Evolutionary conservation across 345 rosid genomes (phyloP), one percentile per base, ranked within the genome.

Genomic region (Hibiscus tridactylites): DNA sequence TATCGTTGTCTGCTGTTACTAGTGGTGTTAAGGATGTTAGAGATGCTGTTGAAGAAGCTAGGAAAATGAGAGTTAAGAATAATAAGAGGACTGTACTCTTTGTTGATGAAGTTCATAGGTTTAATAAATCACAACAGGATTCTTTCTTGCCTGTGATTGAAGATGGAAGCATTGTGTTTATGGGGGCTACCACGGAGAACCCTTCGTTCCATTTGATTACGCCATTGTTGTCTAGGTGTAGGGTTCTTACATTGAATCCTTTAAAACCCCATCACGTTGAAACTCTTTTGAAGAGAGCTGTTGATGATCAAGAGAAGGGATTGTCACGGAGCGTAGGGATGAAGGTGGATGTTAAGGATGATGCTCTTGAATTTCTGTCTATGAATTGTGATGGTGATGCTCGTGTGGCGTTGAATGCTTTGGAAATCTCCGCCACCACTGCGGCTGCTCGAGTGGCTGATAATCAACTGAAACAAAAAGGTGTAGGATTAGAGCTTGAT

Each of bases 171-270:
- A 87, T 92, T 46, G 86, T 90, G 19, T 90, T 92, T 70, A 67
- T 92, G 19, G 97, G 96, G 19, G 96, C 96, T 15, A 92, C 97
- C 6, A 90, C 96, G 0, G 97, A 92, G 88, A 92, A 92, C 76
- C 97, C 96, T 0, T 88, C 92, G 6, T 92, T 90, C 44, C 97
- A 92, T 81, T 82, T 90, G 81, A 85, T 88, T 33, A 87, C 94
- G 2, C 94, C 97, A 0, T 71, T 92, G 79, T 79, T 90, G 79
- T 88, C 97, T 0, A 87, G 96, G 52, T 88, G 96, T 54, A 82
- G 90, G 66, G 84, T 90, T 56, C 87, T 90, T 29, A 82, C 89
- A 8, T 86, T 92, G 35, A 78, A 78, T 65, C 91, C 96, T 0
- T 77, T 92, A 61, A 82, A 87, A 65, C 94, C 96, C 2, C 68